Percentiles rank a stretch among this genome's conserved stretches.
Evolutionary conservation across 805 yeast species (phyloP).

Genomic region (Candida pini): DNA sequence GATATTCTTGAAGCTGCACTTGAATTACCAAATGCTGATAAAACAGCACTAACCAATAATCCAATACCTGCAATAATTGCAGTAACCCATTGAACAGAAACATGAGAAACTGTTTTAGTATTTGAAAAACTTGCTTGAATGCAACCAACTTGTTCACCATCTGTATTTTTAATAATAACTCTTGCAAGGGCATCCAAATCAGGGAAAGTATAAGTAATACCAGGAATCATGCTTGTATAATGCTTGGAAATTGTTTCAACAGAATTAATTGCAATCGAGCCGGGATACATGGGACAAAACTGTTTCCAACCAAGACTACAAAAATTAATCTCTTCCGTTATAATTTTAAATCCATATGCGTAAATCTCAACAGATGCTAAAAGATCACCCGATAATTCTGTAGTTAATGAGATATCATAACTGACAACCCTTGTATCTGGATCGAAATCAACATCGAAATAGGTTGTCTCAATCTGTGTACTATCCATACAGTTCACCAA

Average conservation of each 20-base stretch:
- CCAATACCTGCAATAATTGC: constrained; percentile 89
- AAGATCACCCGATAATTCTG: constrained; percentile 63
- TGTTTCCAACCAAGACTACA: constrained; percentile 74
- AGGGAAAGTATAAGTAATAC: constrained; percentile 80
- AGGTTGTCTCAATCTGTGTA: constrained; percentile 66
- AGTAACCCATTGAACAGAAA: constrained; percentile 87
- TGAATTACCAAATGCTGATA: constrained; percentile 81
- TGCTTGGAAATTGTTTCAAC: constrained; percentile 48
- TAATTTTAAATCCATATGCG: constrained; percentile 80
- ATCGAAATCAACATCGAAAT: constrained; percentile 68
- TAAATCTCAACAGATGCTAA: constrained; percentile 66
- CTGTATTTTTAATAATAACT: constrained; percentile 35
- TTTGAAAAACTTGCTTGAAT: constrained; percentile 70
- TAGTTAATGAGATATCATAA: constrained; percentile 64
- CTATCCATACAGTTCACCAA: constrained; percentile 81
- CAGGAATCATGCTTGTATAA: constrained; percentile 62
- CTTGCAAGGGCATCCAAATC: constrained; percentile 78
- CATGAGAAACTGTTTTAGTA: constrained; percentile 75
- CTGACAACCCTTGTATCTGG: constrained; percentile 65
- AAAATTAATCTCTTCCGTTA: constrained; percentile 51
- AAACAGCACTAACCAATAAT: constrained; percentile 72
- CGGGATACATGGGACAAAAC: constrained; percentile 86
- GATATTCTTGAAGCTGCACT: constrained; percentile 83
- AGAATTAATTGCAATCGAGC: constrained; percentile 70
- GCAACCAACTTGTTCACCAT: constrained; percentile 54